phyloP scores from a whole-genome alignment of 2,329 filamentous ascomycete genomes.

The Mycocentrospora acerina region DNA sequence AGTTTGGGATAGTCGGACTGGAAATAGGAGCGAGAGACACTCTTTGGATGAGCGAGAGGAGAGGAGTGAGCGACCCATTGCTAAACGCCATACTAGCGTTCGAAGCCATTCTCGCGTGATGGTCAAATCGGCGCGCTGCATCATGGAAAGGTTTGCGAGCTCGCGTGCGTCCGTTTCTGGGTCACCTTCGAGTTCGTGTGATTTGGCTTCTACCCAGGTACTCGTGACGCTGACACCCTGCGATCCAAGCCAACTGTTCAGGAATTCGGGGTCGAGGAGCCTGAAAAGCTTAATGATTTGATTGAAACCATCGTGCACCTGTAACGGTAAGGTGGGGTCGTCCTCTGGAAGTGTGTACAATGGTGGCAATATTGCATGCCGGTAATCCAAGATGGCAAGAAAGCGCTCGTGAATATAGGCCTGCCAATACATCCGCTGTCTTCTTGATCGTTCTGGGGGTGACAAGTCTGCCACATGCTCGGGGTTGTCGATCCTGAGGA shows the following conservation, averaged over 20 bases:
- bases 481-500: constrained; percentile 46
- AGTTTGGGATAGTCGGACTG: constrained; percentile 47
- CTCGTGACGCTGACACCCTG: constrained; percentile 27
- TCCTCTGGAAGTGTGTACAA: constrained; percentile 43
- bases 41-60: constrained; percentile 42
- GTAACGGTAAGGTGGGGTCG: constrained; percentile 42
- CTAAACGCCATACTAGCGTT: constrained; percentile 53
- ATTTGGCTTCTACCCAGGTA: constrained; percentile 50
- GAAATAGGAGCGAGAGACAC: constrained; percentile 48
- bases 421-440: constrained; percentile 58
- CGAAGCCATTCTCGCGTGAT: constrained; percentile 54
- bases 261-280: constrained; percentile 48
- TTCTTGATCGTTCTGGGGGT: constrained; percentile 42
- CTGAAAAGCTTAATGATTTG: constrained; percentile 50
- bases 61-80: constrained; percentile 51
- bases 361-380: constrained; percentile 45
- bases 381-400: constrained; percentile 54
- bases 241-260: constrained; percentile 48
- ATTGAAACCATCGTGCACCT: constrained; percentile 47
- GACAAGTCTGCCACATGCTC: constrained; percentile 35
- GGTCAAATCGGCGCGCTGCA: constrained; percentile 53
- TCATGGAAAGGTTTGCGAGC: constrained; percentile 42
- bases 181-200: constrained; percentile 45
- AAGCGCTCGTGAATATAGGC: constrained; percentile 60
- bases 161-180: constrained; percentile 42